Evolutionary conservation across 768 basidiomycete species (phyloP), one percentile per base, ranked within the genome.

Genomic region (Leccinum fibrillosum): DNA sequence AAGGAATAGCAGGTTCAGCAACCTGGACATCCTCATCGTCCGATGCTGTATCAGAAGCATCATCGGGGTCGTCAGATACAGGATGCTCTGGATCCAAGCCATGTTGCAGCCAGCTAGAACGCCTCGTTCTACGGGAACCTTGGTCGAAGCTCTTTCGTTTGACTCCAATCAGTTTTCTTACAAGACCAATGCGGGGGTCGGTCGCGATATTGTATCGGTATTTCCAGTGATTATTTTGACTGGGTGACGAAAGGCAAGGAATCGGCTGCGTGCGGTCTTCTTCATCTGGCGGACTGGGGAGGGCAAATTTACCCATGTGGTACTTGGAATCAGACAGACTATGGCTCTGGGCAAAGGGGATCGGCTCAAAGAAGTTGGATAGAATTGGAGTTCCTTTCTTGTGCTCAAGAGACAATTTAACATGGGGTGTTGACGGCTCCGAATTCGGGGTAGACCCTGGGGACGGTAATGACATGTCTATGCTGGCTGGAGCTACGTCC

Each of bases 271-370:
- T 67, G 39, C 68, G 69, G 21, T 78, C 78, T 53, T 76, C 75
- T 53, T 84, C 83, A 37, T 81, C 80, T 3, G 83, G 83, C 5
- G 86, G 85, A 56, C 81, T 87, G 3, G 86, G 83, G 49, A 89
- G 70, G 23, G 79, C 78, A 65, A 92, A 93, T 70, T 92, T 92
- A 30, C 90, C 90, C 25, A 78, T 63, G 52, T 72, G 69, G 64
- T 94, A 92, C 73, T 94, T 94, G 10, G 83, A 83, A 66, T 93
- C 90, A 13, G 83, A 77, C 13, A 77, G 62, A 17, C 80, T 77
- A 66, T 92, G 87, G 47, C 79, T 82, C 10, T 77, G 70, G 0
- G 86, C 82, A 59, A 94, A 92, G 0, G 86, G 84, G 25, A 94
- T 89, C 0, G 91, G 85, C 37, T 90, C 88, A 59, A 91, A 93